phyloP scores from a whole-genome alignment of 106 monocot genomes.

The Dendrobium nobile region DNA sequence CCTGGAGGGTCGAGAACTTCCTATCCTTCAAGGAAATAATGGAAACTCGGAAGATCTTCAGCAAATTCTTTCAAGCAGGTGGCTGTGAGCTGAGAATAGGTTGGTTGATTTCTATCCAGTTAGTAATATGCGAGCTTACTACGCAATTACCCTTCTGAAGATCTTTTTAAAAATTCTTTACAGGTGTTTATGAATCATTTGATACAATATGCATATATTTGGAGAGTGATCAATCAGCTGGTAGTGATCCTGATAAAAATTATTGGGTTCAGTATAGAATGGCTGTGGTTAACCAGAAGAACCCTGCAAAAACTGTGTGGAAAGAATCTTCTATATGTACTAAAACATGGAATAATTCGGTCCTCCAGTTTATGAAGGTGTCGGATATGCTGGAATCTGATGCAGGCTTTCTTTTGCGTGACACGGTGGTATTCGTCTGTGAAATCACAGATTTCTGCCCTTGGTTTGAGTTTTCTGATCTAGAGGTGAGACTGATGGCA shows the following conservation, averaged over 20 bases:
- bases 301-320: conserved; percentile 80
- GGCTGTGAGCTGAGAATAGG: conserved; percentile 97
- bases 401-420: conserved; percentile 85
- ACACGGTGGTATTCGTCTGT: conserved; percentile 83
- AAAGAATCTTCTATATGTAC: conserved; percentile 98
- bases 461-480: conserved; percentile 97
- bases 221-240: conserved; percentile 93
- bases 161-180: conserved; percentile 4
- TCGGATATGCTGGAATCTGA: conserved; percentile 85
- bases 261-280: conserved; percentile 93
- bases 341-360: conserved; percentile 96
- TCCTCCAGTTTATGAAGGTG: conserved; percentile 99
- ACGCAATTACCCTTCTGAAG: conserved; percentile 3
- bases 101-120: conserved; percentile 12
- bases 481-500: conserved; percentile 63
- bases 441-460: conserved; percentile 94
- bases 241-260: conserved; percentile 85
- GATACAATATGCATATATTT: conserved; percentile 98
- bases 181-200: conserved; percentile 99
- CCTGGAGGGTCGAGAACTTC: conserved; percentile 95
- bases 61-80: conserved; percentile 91
- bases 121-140: neutral
- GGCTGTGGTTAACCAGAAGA: conserved; percentile 89
- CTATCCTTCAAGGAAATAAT: conserved; percentile 97
- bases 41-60: conserved; percentile 96